phyloP scores from a whole-genome alignment of 225 moss, liverwort and hornwort species.

The Polytrichum formosum region DNA sequence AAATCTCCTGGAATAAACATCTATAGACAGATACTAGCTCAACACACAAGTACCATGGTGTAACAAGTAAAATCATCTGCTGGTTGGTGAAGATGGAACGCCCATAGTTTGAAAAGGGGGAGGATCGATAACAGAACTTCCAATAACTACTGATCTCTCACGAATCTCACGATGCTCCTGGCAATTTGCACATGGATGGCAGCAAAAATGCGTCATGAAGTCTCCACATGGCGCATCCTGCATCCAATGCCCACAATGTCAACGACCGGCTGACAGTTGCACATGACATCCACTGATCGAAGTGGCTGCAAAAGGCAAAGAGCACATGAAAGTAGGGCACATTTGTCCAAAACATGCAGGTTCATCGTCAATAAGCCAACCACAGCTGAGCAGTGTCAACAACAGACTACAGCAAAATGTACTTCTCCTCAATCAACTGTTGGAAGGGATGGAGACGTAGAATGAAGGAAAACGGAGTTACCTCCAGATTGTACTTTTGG shows the following conservation, averaged over 20 bases:
- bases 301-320: too few species aligned
- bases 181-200: constrained; percentile 56
- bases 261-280: not conserved
- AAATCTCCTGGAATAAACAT: too few species aligned
- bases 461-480: constrained; percentile 5
- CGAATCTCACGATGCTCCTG: constrained; percentile 52
- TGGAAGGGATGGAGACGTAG: not conserved
- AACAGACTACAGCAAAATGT: too few species aligned
- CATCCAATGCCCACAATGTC: not conserved
- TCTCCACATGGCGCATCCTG: constrained; percentile 68
- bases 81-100: not conserved
- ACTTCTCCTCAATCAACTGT: too few species aligned
- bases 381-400: too few species aligned
- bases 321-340: too few species aligned
- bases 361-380: too few species aligned
- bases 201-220: constrained; percentile 49
- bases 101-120: constrained; percentile 46
- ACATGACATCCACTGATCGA: too few species aligned
- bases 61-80: too few species aligned
- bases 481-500: constrained; percentile 48
- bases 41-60: too few species aligned
- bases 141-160: constrained; percentile 23
- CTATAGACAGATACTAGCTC: too few species aligned
- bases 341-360: too few species aligned
- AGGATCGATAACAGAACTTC: constrained; percentile 22